Evolutionary conservation across 345 rosid species (phyloP).

Genomic region (Lumnitzera littorea): DNA sequence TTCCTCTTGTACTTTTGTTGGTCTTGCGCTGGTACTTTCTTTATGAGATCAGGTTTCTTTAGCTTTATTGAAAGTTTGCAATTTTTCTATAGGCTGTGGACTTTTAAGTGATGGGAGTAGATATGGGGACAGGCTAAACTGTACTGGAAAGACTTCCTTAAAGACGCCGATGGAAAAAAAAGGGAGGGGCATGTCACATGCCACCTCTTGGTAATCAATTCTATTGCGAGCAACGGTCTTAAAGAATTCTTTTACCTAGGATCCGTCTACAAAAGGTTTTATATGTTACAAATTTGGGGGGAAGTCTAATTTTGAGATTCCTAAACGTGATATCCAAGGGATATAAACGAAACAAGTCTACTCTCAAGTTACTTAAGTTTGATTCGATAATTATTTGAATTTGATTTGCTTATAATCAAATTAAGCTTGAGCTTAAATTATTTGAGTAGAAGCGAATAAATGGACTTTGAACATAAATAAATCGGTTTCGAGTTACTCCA

Average conservation of each 20-base stretch:
- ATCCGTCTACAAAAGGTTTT: no score
- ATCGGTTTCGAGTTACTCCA: no score
- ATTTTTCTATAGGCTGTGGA: slow-evolving; percentile 14
- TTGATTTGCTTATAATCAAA: no score
- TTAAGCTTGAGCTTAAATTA: no score
- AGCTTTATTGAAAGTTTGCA: neutral
- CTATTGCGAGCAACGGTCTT: neutral
- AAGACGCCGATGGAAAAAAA: slow-evolving; percentile 31
- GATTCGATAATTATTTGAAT: no score
- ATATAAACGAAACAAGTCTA: no score
- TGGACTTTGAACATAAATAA: no score
- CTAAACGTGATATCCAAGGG: no score
- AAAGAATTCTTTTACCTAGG: neutral
- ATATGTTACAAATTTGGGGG: no score
- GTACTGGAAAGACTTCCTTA: slow-evolving; percentile 24
- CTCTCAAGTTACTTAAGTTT: no score
- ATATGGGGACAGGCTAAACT: slow-evolving; percentile 25
- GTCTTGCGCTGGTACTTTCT: slow-evolving; percentile 9
- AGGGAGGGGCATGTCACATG: slow-evolving; percentile 9
- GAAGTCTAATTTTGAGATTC: no score
- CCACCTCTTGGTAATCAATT: neutral
- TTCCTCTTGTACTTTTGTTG: slow-evolving; percentile 12
- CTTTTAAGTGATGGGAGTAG: slow-evolving; percentile 29
- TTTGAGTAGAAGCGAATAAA: no score
- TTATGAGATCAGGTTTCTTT: slow-evolving; percentile 4